A percentile compares a stretch with the other conserved stretches of the same genome.
phyloP scores from a whole-genome alignment of 192 early-diverging fungal genomes.

The Thoreauomyces humboldtii region DNA sequence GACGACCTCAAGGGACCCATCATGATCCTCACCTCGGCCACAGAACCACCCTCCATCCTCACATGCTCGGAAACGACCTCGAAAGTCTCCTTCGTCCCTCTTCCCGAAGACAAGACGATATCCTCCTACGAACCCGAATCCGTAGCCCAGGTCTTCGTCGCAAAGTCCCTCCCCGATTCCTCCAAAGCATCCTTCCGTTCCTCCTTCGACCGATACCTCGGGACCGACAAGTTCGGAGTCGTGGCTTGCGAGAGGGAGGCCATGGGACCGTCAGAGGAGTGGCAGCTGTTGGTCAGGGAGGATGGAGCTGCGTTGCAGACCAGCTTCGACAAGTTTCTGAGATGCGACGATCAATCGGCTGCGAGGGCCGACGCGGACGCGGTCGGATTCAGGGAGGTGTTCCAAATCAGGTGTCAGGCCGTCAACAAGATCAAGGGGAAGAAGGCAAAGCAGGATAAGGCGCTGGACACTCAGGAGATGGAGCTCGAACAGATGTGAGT shows the following conservation, averaged over 20 bases:
- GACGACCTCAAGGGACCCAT: conserved; percentile 70
- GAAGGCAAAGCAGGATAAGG: conserved; percentile 42
- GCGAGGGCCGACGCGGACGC: conserved; percentile 69
- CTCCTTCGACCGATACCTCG: conserved; percentile 63
- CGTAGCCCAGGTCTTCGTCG: conserved; percentile 69
- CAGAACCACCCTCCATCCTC: conserved; percentile 59
- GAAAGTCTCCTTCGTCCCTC: conserved; percentile 45
- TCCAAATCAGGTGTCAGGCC: conserved; percentile 69
- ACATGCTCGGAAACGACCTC: conserved; percentile 23
- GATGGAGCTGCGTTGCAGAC: conserved; percentile 69
- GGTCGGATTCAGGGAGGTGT: conserved; percentile 72
- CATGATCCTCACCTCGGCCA: conserved; percentile 60
- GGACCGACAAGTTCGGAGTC: conserved; percentile 78
- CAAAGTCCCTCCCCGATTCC: conserved; percentile 56
- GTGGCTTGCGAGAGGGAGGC: conserved; percentile 69
- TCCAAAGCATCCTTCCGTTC: conserved; percentile 58
- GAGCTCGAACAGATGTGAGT: conserved; percentile 72
- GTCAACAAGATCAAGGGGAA: conserved; percentile 47
- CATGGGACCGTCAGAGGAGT: conserved; percentile 78
- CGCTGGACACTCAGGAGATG: conserved; percentile 46
- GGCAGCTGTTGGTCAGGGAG: conserved; percentile 63
- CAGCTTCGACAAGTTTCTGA: conserved; percentile 64
- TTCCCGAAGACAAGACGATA: conserved; percentile 42
- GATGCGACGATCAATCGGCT: conserved; percentile 48
- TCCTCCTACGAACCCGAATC: conserved; percentile 43